A percentile compares a stretch with the other conserved stretches of the same genome.
Evolutionary conservation across 805 yeast species (phyloP).

Genomic region (Candida dendrica): DNA sequence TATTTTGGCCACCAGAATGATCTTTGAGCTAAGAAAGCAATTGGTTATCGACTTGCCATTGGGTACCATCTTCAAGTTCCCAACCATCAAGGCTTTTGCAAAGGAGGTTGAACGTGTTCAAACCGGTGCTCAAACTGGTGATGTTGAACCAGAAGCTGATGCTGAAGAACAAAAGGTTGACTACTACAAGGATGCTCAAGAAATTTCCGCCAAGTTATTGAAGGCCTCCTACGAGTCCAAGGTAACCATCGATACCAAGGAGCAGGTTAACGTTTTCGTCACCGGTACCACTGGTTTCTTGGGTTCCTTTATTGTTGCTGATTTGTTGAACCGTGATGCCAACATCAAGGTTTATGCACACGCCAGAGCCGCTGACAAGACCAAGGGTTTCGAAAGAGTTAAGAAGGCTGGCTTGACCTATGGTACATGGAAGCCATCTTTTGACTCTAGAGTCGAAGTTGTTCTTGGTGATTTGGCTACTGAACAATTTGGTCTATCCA

Average conservation of each 20-base stretch:
- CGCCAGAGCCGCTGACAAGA: conserved; percentile 73
- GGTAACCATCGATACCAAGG: conserved; percentile 25
- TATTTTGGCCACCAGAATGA: conserved; percentile 93
- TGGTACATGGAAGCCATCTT: conserved; percentile 54
- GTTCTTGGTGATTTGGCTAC: conserved; percentile 78
- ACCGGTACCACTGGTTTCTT: conserved; percentile 97
- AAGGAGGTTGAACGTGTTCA: conserved; percentile 55
- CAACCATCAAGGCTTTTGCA: conserved; percentile 78
- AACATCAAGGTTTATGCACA: conserved; percentile 72
- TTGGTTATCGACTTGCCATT: conserved; percentile 78
- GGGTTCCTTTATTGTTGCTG: conserved; percentile 82
- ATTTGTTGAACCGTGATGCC: conserved; percentile 53
- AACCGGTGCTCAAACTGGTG: conserved; percentile 43
- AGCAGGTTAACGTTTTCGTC: conserved; percentile 58
- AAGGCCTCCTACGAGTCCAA: conserved; percentile 38
- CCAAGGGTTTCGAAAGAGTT: conserved; percentile 70
- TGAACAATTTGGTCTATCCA: conserved; percentile 62
- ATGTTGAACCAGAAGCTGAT: conserved; percentile 30
- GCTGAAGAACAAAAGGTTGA: conserved; percentile 23
- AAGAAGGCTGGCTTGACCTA: conserved; percentile 70
- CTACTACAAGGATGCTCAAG: conserved; percentile 72
- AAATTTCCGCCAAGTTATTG: conserved; percentile 34
- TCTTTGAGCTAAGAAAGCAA: conserved; percentile 78
- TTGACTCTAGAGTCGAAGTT: conserved; percentile 51
- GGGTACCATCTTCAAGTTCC: conserved; percentile 83